These are phyloP conservation scores for Brassica carinata DNA, from an alignment of 345 rosid species.

Conservation along the genomic window DNA sequence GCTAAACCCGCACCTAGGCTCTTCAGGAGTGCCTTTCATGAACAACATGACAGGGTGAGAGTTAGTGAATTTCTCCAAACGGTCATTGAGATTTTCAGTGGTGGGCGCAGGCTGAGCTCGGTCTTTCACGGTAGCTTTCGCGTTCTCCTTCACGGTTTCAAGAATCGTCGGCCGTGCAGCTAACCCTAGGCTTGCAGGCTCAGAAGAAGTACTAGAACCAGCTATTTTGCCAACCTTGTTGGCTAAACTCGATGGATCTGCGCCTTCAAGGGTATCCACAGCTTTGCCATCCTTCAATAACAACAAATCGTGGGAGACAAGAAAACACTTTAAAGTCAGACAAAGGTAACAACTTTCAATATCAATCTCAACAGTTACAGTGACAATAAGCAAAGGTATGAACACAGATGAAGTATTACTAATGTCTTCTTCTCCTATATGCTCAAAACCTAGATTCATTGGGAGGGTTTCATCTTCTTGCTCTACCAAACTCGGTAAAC, in stretches of 20 bases:
- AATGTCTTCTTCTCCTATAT: not conserved
- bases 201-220: slow-evolving; percentile 60
- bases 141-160: slow-evolving; percentile 72
- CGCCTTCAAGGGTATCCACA: slow-evolving; percentile 88
- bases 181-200: slow-evolving; percentile 95
- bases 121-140: slow-evolving; percentile 52
- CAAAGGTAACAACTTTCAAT: slow-evolving; percentile 5
- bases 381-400: not conserved
- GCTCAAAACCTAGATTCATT: not conserved
- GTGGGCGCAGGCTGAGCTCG: slow-evolving; percentile 45
- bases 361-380: slow-evolving; percentile 3
- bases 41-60: slow-evolving; percentile 88
- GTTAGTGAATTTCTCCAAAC: slow-evolving; percentile 62
- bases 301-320: not conserved
- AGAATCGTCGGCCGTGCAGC: slow-evolving; percentile 86
- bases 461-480: not conserved
- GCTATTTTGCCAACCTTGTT: slow-evolving; percentile 83
- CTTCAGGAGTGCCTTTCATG: slow-evolving; percentile 91
- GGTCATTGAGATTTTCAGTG: slow-evolving; percentile 45
- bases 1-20: slow-evolving; percentile 93
- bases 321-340: not conserved
- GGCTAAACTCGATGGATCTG: slow-evolving; percentile 96
- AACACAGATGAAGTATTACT: not conserved
- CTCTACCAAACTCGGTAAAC: not conserved
- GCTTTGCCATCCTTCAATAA: slow-evolving; percentile 74